Evolutionary conservation across 73 alveolate species (phyloP).

Genomic region (Tetrahymena malaccensis): DNA sequence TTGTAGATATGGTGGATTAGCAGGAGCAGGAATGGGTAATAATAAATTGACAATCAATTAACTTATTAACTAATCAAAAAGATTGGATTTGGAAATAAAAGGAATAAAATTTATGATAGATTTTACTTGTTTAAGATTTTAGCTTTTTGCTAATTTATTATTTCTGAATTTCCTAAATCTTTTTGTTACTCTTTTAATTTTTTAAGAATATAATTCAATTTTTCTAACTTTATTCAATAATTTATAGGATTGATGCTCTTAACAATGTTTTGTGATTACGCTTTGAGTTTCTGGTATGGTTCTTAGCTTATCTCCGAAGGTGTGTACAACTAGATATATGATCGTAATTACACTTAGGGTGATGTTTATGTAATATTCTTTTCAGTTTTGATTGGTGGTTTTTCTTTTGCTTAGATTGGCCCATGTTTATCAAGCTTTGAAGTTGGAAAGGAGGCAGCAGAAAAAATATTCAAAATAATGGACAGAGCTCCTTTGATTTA

Average conservation of each 20-base stretch:
- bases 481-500: not conserved
- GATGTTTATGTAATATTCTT: not conserved
- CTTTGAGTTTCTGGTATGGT: not conserved
- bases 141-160: not conserved
- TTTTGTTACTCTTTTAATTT: not conserved
- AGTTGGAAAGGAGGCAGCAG: not conserved
- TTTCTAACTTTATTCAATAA: not conserved
- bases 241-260: not conserved
- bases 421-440: not conserved
- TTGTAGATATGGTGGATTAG: slow-evolving; percentile 3
- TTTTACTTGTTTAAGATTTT: not conserved
- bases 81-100: not conserved
- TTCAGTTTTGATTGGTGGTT: slow-evolving; percentile 14
- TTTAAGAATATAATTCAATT: not conserved
- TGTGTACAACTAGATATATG: not conserved
- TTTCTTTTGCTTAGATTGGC: slow-evolving; percentile 4
- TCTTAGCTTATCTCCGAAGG: slow-evolving; percentile 1
- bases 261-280: not conserved
- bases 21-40: slow-evolving; percentile 11
- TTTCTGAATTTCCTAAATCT: too few species aligned
- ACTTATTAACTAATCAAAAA: too few species aligned
- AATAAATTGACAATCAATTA: not conserved
- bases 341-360: not conserved
- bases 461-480: not conserved
- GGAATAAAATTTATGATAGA: too few species aligned